Conservation (phyloP, 306 rosid species). For the Sesbania bispinosa region DNA sequence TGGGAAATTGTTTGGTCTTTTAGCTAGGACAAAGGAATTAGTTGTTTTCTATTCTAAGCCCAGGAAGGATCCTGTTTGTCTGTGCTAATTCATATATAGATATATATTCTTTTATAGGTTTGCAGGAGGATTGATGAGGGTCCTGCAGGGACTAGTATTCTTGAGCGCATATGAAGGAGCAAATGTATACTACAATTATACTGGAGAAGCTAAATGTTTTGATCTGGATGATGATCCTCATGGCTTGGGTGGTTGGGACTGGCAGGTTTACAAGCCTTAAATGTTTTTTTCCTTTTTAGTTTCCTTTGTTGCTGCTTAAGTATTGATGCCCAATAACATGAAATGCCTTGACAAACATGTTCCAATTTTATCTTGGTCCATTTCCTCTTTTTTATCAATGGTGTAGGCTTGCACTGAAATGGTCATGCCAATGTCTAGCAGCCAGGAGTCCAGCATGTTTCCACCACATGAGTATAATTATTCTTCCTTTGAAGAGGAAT, state of each 20-base stretch:
- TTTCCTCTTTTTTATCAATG: slow-evolving; percentile 5
- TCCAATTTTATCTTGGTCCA: slow-evolving; percentile 7
- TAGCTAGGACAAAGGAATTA: neutral
- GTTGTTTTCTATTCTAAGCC: neutral
- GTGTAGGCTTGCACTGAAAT: slow-evolving; percentile 84
- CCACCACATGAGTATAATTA: slow-evolving; percentile 49
- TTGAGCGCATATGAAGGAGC: slow-evolving; percentile 70
- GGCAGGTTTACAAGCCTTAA: slow-evolving; percentile 58
- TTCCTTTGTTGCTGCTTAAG: neutral
- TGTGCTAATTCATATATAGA: slow-evolving; percentile 7
- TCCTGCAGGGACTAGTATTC: slow-evolving; percentile 51
- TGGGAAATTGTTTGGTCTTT: slow-evolving; percentile 14
- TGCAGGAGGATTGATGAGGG: slow-evolving; percentile 58
- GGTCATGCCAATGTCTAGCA: slow-evolving; percentile 88
- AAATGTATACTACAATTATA: slow-evolving; percentile 70
- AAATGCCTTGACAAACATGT: slow-evolving; percentile 16
- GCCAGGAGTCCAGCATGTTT: slow-evolving; percentile 64
- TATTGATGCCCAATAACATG: neutral
- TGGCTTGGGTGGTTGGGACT: slow-evolving; percentile 80
- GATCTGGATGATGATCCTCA: slow-evolving; percentile 71
- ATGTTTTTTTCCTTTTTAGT: neutral
- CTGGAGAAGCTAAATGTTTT: slow-evolving; percentile 64
- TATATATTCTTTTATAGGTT: slow-evolving; percentile 40
- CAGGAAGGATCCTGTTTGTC: neutral
- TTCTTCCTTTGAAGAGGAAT: slow-evolving; percentile 51